These are phyloP conservation scores for Saccharomycodes ludwigii DNA, from an alignment of 805 yeast genomes.

Conservation along the genomic window DNA sequence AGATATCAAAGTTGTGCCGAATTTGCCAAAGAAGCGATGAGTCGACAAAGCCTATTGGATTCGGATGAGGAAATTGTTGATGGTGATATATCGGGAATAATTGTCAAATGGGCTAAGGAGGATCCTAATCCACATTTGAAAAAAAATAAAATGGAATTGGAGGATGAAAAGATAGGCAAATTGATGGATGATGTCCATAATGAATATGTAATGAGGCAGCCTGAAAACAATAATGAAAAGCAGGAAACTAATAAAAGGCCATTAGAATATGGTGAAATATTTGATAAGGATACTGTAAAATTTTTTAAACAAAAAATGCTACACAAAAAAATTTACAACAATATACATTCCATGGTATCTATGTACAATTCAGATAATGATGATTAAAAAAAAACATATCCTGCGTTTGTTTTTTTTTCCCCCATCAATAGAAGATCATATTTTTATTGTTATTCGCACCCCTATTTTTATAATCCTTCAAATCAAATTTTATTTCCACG, in stretches of 20 bases:
- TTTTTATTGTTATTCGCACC: too few species aligned
- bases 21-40: slow-evolving; percentile 93
- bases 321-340: not conserved
- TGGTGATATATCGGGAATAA: slow-evolving; percentile 10
- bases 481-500: too few species aligned
- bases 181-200: slow-evolving; percentile 18
- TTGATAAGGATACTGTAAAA: too few species aligned
- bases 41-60: slow-evolving; percentile 59
- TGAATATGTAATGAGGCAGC: too few species aligned
- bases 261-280: too few species aligned
- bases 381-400: too few species aligned
- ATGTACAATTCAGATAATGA: not conserved
- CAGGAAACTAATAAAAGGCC: not conserved
- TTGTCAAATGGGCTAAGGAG: slow-evolving; percentile 78
- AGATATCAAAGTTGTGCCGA: slow-evolving; percentile 66
- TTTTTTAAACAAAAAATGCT: not conserved
- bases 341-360: too few species aligned
- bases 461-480: too few species aligned
- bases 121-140: slow-evolving; percentile 59
- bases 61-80: slow-evolving; percentile 37
- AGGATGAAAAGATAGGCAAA: slow-evolving; percentile 13
- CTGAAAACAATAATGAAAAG: slow-evolving; percentile 1
- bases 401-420: slow-evolving; percentile 6
- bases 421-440: too few species aligned
- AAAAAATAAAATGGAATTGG: slow-evolving; percentile 18